Conservation (phyloP, 495 filamentous ascomycete species). For the Penicillium coffeae region DNA sequence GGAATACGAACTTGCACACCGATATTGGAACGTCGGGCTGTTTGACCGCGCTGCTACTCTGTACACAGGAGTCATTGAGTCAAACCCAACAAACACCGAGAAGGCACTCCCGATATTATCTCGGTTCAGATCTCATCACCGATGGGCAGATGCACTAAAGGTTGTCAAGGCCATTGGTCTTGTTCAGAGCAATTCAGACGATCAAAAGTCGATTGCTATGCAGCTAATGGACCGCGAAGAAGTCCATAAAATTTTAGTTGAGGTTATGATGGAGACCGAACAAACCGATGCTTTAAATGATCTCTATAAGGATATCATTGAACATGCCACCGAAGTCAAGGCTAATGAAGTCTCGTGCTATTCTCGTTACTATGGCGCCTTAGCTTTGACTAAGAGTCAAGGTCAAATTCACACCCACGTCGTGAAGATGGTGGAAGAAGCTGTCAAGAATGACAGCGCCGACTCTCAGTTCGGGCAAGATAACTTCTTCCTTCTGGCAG, state of each 20-base stretch:
- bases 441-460: not conserved
- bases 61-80: not conserved
- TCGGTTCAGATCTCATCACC: not conserved
- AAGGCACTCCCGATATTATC: not conserved
- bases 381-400: not conserved
- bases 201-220: not conserved
- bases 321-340: not conserved
- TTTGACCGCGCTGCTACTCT: not conserved
- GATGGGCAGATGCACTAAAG: not conserved
- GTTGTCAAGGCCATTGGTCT: not conserved
- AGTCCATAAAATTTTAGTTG: not conserved
- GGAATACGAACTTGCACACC: constrained; percentile 5
- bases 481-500: not conserved
- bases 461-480: not conserved
- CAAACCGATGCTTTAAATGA: not conserved
- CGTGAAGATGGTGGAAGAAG: not conserved
- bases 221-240: not conserved
- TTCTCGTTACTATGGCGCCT: not conserved
- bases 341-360: not conserved
- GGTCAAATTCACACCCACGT: not conserved
- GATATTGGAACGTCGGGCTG: not conserved
- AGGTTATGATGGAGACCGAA: not conserved
- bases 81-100: not conserved
- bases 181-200: not conserved
- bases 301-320: not conserved